phyloP scores from a whole-genome alignment of 148 eudicot genomes.

The Polygonum aviculare region DNA sequence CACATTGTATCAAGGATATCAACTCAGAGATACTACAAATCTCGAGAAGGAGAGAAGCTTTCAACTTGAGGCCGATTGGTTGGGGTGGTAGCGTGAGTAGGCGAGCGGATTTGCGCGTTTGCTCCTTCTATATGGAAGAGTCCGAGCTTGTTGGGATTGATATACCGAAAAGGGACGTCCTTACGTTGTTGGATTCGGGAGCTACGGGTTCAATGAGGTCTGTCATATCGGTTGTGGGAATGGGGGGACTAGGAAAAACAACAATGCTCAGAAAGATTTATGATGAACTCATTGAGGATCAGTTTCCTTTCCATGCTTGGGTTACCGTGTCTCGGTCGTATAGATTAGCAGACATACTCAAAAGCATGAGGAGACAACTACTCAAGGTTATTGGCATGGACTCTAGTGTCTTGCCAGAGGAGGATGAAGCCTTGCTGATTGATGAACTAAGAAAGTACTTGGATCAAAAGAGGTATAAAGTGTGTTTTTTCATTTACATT shows the following conservation, averaged over 20 bases:
- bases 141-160: neutral
- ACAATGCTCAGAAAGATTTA: slow-evolving; percentile 13
- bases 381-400: neutral
- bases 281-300: slow-evolving; percentile 6
- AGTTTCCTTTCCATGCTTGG: neutral
- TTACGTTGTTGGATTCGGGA: neutral
- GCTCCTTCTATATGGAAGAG: neutral
- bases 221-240: slow-evolving; percentile 16
- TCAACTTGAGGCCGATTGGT: neutral
- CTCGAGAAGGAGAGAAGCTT: neutral
- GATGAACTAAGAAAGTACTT: neutral
- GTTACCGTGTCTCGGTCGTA: neutral
- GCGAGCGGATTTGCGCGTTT: neutral
- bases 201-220: neutral
- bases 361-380: neutral
- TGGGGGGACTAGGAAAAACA: slow-evolving; percentile 27
- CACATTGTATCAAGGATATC: slow-evolving; percentile 1
- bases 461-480: slow-evolving; percentile 16
- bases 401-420: neutral
- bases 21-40: neutral
- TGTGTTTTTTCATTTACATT: neutral
- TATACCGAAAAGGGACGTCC: neutral
- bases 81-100: neutral
- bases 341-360: neutral
- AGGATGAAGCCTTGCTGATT: neutral